phyloP scores from a whole-genome alignment of 129 eudicot genomes.

The sunflower (Helianthus annuus) region DNA sequence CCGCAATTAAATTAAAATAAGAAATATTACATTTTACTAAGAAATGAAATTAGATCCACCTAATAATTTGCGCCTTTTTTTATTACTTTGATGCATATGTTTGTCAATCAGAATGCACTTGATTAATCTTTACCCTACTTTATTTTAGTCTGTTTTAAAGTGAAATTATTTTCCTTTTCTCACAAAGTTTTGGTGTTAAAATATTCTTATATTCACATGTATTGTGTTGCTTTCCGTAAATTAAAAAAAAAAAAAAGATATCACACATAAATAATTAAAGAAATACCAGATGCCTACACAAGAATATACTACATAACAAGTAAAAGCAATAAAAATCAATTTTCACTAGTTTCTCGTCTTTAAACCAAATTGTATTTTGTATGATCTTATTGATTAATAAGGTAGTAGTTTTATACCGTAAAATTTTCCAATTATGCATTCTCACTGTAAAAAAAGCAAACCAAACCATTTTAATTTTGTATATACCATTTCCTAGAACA shows the following conservation, averaged over 20 bases:
- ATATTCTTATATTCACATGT: slow-evolving; percentile 7
- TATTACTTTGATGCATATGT: slow-evolving; percentile 43
- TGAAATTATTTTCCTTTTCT: slow-evolving; percentile 17
- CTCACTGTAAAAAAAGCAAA: no score
- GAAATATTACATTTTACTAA: not conserved
- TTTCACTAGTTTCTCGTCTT: no score
- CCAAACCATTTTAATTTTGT: no score
- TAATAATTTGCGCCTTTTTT: slow-evolving; percentile 29
- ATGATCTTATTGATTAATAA: no score
- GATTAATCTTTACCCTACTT: slow-evolving; percentile 35
- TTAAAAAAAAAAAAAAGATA: not conserved
- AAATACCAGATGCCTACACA: not conserved
- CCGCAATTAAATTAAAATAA: not conserved
- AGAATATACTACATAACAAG: not conserved
- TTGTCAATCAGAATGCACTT: slow-evolving; percentile 43
- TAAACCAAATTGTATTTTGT: no score
- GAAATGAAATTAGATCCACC: slow-evolving; percentile 1
- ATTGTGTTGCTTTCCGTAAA: not conserved
- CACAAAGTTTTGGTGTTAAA: slow-evolving; percentile 1
- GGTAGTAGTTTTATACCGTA: no score
- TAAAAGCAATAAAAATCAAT: not conserved
- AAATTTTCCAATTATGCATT: no score
- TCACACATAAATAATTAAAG: not conserved
- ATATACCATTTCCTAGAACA: not conserved
- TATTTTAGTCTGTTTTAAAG: slow-evolving; percentile 23